Base-by-base conservation (phyloP, 208 protist genomes). In the Crithidia bombi region DNA sequence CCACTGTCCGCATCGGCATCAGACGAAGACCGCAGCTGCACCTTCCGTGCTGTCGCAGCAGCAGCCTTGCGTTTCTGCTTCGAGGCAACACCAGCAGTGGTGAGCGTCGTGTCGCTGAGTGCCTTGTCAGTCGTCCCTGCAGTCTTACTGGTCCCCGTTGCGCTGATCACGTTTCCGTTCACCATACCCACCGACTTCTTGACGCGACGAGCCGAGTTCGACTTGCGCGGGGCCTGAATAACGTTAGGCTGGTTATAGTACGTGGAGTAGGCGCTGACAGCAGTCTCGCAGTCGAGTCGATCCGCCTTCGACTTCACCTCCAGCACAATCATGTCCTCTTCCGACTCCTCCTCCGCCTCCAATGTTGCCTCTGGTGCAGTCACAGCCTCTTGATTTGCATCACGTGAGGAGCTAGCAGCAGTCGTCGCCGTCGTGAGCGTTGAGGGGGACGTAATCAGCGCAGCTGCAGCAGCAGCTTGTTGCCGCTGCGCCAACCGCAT, bases 241-340 rank as follows among this genome's bases (percentile, higher is more conserved):
- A 96, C 78, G 62, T 93, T 94, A 14, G 92, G 92, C 59, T 97
- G 92, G 67, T 97, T 95, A 78, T 87, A 91, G 67, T 94, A 92
- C 11, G 84, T 95, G 0, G 86, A 92, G 66, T 86, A 87, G 12
- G 82, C 68, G 50, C 82, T 93, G 17, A 96, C 74, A 19, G 78
- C 90, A 0, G 86, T 97, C 65, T 97, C 92, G 68, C 87, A 93
- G 76, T 97, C 92, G 26, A 94, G 38, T 30, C 79, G 85, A 32
- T 68, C 62, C 44, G n/a, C 66, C 72, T 72, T 78, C 6, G 69
- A 21, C 61, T 78, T 73, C 54, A 91, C 68, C 50, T 86, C 72
- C 58, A 69, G 36, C 19, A 88, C 64, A 7, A 81, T 69, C 33
- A 87, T 80, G 33, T 68, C 76, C 65, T 91, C 85, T 46, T 81